phyloP scores from a whole-genome alignment of 176 grass and related monocot species.

The Melocanna baccifera region DNA sequence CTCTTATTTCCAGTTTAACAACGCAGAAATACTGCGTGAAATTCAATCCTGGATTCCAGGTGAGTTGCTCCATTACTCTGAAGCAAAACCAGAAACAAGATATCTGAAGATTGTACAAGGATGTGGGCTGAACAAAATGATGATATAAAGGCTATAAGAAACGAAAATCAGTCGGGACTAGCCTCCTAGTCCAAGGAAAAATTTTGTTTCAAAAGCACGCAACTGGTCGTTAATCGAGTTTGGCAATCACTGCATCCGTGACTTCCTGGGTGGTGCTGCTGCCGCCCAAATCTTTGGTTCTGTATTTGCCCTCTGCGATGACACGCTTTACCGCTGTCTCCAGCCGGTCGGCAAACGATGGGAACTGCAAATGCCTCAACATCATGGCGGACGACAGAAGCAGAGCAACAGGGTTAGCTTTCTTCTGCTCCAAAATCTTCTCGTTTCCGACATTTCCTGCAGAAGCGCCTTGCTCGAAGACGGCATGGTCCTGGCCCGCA shows the following conservation, averaged over 20 bases:
- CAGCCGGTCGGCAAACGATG: slow-evolving; percentile 74
- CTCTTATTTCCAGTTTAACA: slow-evolving; percentile 47
- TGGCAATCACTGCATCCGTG: slow-evolving; percentile 69
- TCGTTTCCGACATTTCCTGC: slow-evolving; percentile 92
- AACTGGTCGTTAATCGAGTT: slow-evolving; percentile 36
- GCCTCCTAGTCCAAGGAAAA: slow-evolving; percentile 13
- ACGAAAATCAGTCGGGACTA: slow-evolving; percentile 33
- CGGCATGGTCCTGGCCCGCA: slow-evolving; percentile 70
- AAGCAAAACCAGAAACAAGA: slow-evolving; percentile 11
- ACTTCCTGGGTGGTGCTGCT: slow-evolving; percentile 82
- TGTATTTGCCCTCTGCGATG: slow-evolving; percentile 77
- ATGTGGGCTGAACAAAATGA: slow-evolving; percentile 31
- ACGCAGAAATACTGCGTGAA: not conserved
- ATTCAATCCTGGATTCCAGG: not conserved
- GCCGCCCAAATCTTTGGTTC: slow-evolving; percentile 91
- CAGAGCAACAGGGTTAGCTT: slow-evolving; percentile 79
- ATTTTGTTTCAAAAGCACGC: not conserved
- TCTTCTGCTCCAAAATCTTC: slow-evolving; percentile 71
- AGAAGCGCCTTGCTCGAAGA: slow-evolving; percentile 90
- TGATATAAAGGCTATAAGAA: slow-evolving; percentile 33
- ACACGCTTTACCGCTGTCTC: slow-evolving; percentile 76
- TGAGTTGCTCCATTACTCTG: slow-evolving; percentile 20
- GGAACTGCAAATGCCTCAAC: slow-evolving; percentile 92
- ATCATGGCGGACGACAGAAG: slow-evolving; percentile 97
- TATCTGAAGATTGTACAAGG: slow-evolving; percentile 9